A percentile compares a stretch with the other conserved stretches of the same genome.
Conservation (phyloP, 2,329 filamentous ascomycete genomes). For the Elsinoe necatrix region DNA sequence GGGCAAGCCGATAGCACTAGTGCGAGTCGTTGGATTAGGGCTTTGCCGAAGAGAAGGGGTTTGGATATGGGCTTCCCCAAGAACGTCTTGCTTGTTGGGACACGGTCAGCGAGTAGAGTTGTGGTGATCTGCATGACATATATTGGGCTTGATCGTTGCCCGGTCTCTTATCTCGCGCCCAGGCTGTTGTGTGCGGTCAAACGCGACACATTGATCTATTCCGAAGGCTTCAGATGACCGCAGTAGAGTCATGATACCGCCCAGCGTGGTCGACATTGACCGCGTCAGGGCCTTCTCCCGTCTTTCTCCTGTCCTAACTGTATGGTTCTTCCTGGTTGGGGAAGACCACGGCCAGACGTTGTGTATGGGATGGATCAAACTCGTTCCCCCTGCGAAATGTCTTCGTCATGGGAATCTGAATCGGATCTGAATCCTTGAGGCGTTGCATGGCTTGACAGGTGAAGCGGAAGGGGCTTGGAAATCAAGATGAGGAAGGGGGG, state of each 20-base stretch:
- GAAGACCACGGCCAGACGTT: constrained; percentile 1
- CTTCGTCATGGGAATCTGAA: constrained; percentile 1
- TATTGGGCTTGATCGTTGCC: background rate
- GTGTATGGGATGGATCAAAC: constrained; percentile 1
- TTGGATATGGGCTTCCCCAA: background rate
- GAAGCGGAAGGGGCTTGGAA: constrained; percentile 2
- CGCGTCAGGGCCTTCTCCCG: background rate
- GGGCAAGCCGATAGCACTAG: constrained; percentile 3
- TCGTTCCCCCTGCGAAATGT: background rate
- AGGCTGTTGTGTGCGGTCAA: background rate
- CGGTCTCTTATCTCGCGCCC: background rate
- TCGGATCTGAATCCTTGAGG: background rate
- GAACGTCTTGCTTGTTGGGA: background rate
- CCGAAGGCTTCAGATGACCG: background rate
- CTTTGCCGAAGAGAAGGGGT: constrained; percentile 7
- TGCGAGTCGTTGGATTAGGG: background rate
- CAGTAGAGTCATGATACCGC: background rate
- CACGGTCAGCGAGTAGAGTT: background rate
- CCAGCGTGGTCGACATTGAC: background rate
- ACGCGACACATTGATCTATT: background rate
- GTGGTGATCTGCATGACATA: constrained; percentile 6
- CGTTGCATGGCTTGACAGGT: constrained; percentile 12
- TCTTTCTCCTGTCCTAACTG: background rate
- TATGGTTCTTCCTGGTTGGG: constrained; percentile 11
- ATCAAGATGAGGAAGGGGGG: background rate